Percentiles rank a stretch among this genome's conserved stretches.
Conservation (phyloP, 2,329 filamentous ascomycete genomes). For the Fusarium algeriense region DNA sequence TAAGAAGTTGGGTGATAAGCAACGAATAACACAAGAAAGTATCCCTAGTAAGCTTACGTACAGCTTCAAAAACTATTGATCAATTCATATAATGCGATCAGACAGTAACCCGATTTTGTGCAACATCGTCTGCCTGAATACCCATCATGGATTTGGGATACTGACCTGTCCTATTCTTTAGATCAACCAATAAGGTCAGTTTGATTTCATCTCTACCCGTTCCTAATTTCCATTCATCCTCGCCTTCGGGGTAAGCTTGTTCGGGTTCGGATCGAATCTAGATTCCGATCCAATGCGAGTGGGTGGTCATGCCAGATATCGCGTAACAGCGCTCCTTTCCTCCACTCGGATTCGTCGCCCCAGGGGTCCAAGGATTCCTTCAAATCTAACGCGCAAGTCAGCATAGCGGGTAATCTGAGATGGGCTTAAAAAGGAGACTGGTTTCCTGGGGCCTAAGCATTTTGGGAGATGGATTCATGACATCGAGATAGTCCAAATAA, state of each 20-base stretch:
- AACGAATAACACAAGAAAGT: neutral
- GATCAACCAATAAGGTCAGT: conserved; percentile 25
- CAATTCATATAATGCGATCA: neutral
- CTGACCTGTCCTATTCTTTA: conserved; percentile 1
- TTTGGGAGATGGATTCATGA: no score
- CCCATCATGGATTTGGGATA: conserved; percentile 18
- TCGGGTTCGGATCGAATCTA: conserved; percentile 35
- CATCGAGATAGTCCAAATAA: no score
- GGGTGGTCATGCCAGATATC: conserved; percentile 8
- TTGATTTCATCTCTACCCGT: conserved; percentile 13
- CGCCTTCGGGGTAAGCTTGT: conserved; percentile 12
- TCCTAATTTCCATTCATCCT: conserved; percentile 21
- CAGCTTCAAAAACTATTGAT: neutral
- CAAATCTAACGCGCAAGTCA: neutral
- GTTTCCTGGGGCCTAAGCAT: no score
- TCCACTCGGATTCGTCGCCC: neutral
- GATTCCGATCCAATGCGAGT: conserved; percentile 33
- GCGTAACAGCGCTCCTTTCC: neutral
- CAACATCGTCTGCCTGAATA: neutral
- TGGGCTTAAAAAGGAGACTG: neutral
- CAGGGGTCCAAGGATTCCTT: neutral
- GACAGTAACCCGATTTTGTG: neutral
- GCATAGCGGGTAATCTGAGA: neutral
- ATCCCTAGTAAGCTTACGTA: neutral
- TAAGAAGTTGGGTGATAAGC: neutral